Conservation (phyloP, 106 monocot species). For the Chionographis japonica region DNA sequence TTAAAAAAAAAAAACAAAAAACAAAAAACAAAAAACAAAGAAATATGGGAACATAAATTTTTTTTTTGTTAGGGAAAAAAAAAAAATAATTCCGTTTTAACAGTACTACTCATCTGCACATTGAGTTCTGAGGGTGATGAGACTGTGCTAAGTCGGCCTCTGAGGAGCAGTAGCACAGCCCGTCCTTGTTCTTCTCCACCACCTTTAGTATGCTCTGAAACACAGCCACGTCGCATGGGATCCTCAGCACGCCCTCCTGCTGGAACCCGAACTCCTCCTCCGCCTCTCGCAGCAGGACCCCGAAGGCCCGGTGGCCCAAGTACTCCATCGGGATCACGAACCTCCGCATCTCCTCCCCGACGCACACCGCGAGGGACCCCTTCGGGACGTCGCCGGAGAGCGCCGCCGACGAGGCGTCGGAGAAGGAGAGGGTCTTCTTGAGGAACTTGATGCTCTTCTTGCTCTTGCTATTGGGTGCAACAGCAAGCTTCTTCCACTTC, state of each 20-base stretch:
- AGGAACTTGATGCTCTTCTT: constrained; percentile 71
- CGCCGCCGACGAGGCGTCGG: constrained; percentile 27
- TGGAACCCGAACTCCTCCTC: constrained; percentile 68
- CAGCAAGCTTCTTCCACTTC: constrained; percentile 89
- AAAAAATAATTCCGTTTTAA: not conserved
- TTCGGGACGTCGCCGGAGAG: constrained; percentile 29
- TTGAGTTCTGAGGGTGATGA: constrained; percentile 20
- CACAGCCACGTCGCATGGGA: constrained; percentile 48
- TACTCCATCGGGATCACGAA: constrained; percentile 62
- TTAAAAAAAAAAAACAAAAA: too few species aligned
- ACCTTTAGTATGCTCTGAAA: constrained; percentile 39
- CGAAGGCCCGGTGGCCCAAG: constrained; percentile 40
- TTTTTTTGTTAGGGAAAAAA: not conserved
- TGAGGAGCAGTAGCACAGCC: constrained; percentile 21
- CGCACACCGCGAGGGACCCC: constrained; percentile 45
- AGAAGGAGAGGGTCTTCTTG: constrained; percentile 66
- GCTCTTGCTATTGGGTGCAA: constrained; percentile 34
- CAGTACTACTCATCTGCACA: constrained; percentile 20
- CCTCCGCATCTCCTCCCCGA: constrained; percentile 45
- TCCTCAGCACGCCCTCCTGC: constrained; percentile 55
- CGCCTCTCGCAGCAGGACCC: constrained; percentile 36
- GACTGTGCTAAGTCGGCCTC: constrained; percentile 19
- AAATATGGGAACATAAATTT: too few species aligned
- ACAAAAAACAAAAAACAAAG: too few species aligned
- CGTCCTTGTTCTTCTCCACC: constrained; percentile 44